Percentiles rank a stretch among this genome's conserved stretches.
Conservation (phyloP, 2,329 filamentous ascomycete genomes). For the Trematosphaeria pertusa region DNA sequence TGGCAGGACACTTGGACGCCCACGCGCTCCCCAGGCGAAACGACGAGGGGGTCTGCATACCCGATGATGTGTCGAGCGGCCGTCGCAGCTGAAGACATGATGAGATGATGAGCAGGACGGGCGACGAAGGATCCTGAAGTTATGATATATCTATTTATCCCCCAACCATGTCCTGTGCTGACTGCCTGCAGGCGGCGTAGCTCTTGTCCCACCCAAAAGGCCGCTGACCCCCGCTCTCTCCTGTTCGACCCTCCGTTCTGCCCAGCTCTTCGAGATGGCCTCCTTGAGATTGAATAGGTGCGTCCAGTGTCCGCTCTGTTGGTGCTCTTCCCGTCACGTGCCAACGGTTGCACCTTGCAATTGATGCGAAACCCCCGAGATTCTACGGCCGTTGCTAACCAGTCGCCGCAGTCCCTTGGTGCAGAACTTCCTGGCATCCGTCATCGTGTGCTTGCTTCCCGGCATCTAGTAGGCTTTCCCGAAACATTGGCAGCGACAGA, state of each 20-base stretch:
- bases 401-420: background rate
- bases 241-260: background rate
- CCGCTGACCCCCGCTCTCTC: background rate
- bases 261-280: background rate
- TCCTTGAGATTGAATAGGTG: background rate
- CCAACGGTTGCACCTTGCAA: background rate
- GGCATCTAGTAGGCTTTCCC: conserved; percentile 15
- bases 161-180: background rate
- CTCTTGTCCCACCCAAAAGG: background rate
- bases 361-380: background rate
- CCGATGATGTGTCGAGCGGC: conserved; percentile 20
- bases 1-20: conserved; percentile 22
- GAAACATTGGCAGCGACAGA: background rate
- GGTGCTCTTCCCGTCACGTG: no score
- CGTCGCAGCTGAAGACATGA: conserved; percentile 25
- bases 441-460: conserved; percentile 12
- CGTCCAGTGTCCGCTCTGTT: no score
- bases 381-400: background rate
- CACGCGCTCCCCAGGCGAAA: conserved; percentile 25
- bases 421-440: conserved; percentile 20
- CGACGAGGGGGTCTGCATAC: conserved; percentile 27
- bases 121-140: background rate
- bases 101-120: conserved; percentile 17
- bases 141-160: background rate
- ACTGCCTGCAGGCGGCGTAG: background rate